These are phyloP conservation scores for Paecilomyces sp. DNA, from an alignment of 2,329 filamentous ascomycete species.

Conservation along the genomic window DNA sequence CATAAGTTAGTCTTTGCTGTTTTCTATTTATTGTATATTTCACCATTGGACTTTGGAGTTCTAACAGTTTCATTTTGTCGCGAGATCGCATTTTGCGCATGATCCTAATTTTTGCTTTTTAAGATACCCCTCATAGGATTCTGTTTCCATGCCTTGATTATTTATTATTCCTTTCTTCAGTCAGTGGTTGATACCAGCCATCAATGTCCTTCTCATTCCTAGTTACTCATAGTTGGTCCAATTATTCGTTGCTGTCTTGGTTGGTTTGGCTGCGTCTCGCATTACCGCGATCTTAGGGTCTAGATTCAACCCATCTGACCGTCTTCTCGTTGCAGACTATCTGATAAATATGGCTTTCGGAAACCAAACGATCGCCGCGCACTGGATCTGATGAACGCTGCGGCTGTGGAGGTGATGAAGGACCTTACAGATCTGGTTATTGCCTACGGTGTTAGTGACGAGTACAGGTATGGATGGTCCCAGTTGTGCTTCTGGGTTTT, in stretches of 20 bases:
- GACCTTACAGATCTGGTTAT: slow-evolving; percentile 79
- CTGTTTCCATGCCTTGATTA: background rate
- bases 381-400: slow-evolving; percentile 88
- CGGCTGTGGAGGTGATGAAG: slow-evolving; percentile 74
- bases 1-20: slow-evolving; percentile 60
- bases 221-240: background rate
- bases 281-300: background rate
- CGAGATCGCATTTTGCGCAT: background rate
- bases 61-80: background rate
- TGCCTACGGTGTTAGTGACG: slow-evolving; percentile 90
- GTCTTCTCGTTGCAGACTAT: slow-evolving; percentile 52
- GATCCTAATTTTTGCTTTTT: background rate
- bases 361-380: slow-evolving; percentile 91
- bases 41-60: background rate
- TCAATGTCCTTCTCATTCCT: background rate
- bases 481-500: background rate
- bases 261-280: background rate
- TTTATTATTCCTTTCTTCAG: background rate
- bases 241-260: background rate
- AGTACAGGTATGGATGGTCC: slow-evolving; percentile 53
- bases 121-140: background rate
- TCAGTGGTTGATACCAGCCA: background rate
- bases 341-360: slow-evolving; percentile 71
- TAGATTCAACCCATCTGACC: slow-evolving; percentile 2
- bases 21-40: slow-evolving; percentile 1